Conservation (phyloP, 768 basidiomycete species). For the Trametes cingulata region DNA sequence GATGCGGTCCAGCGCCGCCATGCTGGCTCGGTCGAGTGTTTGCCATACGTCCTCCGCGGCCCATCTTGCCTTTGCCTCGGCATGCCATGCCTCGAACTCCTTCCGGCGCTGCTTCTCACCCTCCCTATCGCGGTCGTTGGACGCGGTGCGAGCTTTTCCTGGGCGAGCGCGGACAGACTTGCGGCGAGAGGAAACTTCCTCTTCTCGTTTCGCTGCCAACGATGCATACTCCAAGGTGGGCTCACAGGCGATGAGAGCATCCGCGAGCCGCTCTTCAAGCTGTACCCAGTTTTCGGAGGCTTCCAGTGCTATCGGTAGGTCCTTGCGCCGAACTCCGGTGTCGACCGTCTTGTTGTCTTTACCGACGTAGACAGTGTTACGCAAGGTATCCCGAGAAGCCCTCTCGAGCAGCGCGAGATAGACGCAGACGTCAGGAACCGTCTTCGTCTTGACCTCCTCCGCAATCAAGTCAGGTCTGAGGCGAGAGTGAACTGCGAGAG, state of each 20-base stretch:
- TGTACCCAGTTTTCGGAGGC: conserved; percentile 51
- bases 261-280: conserved; percentile 49
- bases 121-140: conserved; percentile 25
- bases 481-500: conserved; percentile 63
- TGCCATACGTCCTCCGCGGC: conserved; percentile 32
- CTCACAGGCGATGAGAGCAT: conserved; percentile 32
- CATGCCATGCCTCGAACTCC: conserved; percentile 29
- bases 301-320: conserved; percentile 51
- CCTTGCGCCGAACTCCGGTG: conserved; percentile 20
- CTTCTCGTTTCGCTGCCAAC: conserved; percentile 25
- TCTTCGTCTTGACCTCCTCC: conserved; percentile 63
- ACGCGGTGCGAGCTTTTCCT: conserved; percentile 17
- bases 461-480: conserved; percentile 79
- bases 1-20: conserved; percentile 39
- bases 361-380: conserved; percentile 26
- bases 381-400: background rate
- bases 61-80: conserved; percentile 25
- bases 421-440: conserved; percentile 61
- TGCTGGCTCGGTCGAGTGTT: conserved; percentile 31
- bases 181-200: conserved; percentile 18
- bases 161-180: conserved; percentile 26
- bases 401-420: conserved; percentile 61
- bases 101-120: conserved; percentile 31
- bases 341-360: background rate
- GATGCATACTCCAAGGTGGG: conserved; percentile 29